Evolutionary conservation across 768 basidiomycete species (phyloP), one percentile per base, ranked within the genome.

Genomic region (Cantharellus anzutake): DNA sequence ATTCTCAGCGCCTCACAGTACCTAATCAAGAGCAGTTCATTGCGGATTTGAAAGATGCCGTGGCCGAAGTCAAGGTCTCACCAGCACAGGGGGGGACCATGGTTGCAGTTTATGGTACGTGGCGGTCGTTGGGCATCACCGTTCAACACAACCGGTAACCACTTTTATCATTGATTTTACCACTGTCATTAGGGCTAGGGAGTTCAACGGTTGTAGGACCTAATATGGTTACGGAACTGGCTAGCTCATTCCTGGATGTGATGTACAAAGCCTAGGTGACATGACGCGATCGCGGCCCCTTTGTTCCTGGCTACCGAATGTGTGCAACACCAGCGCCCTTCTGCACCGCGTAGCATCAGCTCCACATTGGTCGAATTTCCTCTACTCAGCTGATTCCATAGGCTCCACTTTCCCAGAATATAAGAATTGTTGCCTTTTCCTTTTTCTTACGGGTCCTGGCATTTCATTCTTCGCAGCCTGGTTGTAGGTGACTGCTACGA

Each of bases 31-130:
- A 90, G 62, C 78, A 77, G 44, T 84, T 99, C 66, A 76, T 98
- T 57, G 77, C 78, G 11, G 94, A 98, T 66, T 74, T 99, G 63
- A 85, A 84, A 67, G 82, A 82, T 53, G 76, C 82, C 0, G 80
- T 99, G 4, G 71, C 73, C 51, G 82, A 86, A 60, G 83, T 88
- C 29, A 86, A 82, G 68, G 60, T 72, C 38, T 71, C 73, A 16
- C 82, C 86, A 0, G 73, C 74, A 39, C 83, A 84, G 3, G 79
- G 83, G 66, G 94, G 94, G 4, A 80, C 80, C 39, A 93, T 97
- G 91, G 90, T 96, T 2, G 77, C 83, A 11, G 68, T 98, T 7
- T 98, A 96, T 67, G 92, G 92, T 92, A 51, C 69, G 65, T 37
- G 2, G 7, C n/a, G 11, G 5, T 57, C 38, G 14, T 59, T 35